Evolutionary conservation across 345 rosid genomes (phyloP).

Genomic region (Syzygium jambos): DNA sequence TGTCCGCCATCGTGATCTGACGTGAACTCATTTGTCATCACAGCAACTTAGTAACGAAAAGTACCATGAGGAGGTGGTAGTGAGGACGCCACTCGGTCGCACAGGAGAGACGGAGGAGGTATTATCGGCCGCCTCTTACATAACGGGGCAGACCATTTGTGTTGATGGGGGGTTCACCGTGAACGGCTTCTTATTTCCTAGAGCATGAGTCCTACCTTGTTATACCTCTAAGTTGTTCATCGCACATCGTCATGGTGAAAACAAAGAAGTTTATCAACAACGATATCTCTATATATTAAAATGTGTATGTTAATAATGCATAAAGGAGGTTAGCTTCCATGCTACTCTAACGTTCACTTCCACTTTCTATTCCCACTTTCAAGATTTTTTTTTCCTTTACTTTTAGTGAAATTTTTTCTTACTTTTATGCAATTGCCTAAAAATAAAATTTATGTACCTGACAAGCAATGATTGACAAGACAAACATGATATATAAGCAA

Average conservation of each 20-base stretch:
- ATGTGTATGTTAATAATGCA: neutral
- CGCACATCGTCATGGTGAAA: neutral
- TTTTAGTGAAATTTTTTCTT: neutral
- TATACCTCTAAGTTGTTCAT: neutral
- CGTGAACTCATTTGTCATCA: neutral
- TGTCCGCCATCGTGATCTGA: neutral
- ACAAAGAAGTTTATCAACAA: neutral
- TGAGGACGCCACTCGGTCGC: constrained; percentile 44
- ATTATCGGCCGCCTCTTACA: constrained; percentile 50
- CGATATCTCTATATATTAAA: neutral
- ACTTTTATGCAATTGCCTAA: neutral
- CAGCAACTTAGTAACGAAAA: neutral
- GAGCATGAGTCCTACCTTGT: neutral
- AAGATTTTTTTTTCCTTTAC: neutral
- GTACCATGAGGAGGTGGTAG: constrained; percentile 6
- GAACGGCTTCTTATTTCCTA: neutral
- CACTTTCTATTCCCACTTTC: neutral
- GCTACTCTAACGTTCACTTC: neutral
- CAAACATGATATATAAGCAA: neutral
- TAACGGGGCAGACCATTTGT: constrained; percentile 49
- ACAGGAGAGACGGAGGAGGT: constrained; percentile 44
- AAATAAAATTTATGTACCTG: neutral
- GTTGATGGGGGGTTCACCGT: neutral
- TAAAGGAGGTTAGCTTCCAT: neutral
- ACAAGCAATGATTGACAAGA: neutral